Percentiles rank a stretch among this genome's conserved stretches.
Evolutionary conservation across 306 rosid species (phyloP).

Genomic region (Mimosa pudica): DNA sequence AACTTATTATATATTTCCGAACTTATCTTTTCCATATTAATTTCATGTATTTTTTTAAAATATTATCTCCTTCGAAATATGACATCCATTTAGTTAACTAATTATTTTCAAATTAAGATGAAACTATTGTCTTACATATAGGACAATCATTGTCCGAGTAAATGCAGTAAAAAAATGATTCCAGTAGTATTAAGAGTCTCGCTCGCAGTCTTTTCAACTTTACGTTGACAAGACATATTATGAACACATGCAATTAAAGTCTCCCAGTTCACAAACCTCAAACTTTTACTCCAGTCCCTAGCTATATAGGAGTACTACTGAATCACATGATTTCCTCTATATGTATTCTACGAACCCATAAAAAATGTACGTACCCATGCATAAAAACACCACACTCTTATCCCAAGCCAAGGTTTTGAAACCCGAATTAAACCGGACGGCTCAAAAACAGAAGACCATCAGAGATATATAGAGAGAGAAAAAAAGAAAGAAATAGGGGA

Average conservation of each 20-base stretch:
- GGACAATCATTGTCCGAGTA: too few relatives aligned
- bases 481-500: too few relatives aligned
- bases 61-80: too few relatives aligned
- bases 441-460: too few relatives aligned
- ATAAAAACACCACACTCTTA: background rate
- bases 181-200: background rate
- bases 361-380: background rate
- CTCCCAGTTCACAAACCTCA: constrained; percentile 29
- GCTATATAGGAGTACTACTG: background rate
- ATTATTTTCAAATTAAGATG: too few relatives aligned
- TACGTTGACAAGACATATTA: constrained; percentile 2
- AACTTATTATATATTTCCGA: too few relatives aligned
- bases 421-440: too few relatives aligned
- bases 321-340: background rate
- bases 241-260: background rate
- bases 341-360: background rate
- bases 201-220: background rate
- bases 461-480: too few relatives aligned
- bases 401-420: background rate
- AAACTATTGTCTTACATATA: too few relatives aligned
- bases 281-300: constrained; percentile 18
- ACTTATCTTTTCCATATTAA: too few relatives aligned
- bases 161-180: background rate
- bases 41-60: too few relatives aligned
- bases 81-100: too few relatives aligned